phyloP scores from a whole-genome alignment of 371 early-diverging fungal species.

The Umbelopsis sp. region DNA sequence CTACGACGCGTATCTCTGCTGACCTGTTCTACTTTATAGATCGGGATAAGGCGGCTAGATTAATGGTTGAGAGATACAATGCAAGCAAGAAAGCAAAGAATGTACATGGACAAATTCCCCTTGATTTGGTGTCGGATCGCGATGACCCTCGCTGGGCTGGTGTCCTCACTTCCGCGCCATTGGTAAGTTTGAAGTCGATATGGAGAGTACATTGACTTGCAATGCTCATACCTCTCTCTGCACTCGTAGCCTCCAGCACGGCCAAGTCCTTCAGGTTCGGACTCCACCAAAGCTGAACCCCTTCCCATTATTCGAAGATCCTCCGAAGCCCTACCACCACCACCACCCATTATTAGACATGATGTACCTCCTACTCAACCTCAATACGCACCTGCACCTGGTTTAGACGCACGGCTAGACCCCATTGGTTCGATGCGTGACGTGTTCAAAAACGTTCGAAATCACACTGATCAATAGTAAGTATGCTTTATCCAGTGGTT shows the following conservation, averaged over 20 bases:
- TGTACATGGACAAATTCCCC: slow-evolving; percentile 69
- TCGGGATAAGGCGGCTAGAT: slow-evolving; percentile 47
- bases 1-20: too few species aligned
- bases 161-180: slow-evolving; percentile 30
- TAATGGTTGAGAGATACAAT: slow-evolving; percentile 66
- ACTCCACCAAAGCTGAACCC: background rate
- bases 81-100: slow-evolving; percentile 72
- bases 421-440: slow-evolving; percentile 45
- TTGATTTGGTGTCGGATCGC: slow-evolving; percentile 70
- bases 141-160: slow-evolving; percentile 66
- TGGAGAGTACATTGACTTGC: too few species aligned
- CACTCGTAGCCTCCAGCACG: too few species aligned
- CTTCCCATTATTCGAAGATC: background rate
- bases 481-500: background rate
- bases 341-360: slow-evolving; percentile 18
- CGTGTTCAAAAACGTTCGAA: slow-evolving; percentile 41
- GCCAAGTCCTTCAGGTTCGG: too few species aligned
- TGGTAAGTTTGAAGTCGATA: background rate
- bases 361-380: slow-evolving; percentile 12
- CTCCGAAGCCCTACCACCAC: slow-evolving; percentile 15
- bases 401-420: slow-evolving; percentile 18
- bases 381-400: background rate
- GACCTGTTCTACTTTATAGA: slow-evolving; percentile 14
- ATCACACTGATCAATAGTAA: slow-evolving; percentile 50
- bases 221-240: too few species aligned